Conservation (phyloP, 2,329 filamentous ascomycete genomes). For the Aspergillus sergii region DNA sequence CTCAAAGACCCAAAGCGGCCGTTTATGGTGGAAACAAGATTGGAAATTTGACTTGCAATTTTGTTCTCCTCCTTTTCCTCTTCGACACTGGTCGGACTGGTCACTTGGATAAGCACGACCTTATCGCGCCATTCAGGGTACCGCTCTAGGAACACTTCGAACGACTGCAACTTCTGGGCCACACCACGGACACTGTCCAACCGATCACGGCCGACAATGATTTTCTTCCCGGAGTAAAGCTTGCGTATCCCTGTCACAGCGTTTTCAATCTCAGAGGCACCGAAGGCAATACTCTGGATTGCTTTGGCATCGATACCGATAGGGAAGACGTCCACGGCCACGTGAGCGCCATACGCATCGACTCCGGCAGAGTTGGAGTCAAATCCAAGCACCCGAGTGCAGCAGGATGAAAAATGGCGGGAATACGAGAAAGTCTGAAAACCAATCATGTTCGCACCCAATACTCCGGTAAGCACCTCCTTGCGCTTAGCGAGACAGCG, state of each 20-base stretch:
- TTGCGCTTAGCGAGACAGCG: conserved; percentile 85
- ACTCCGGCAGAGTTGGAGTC: conserved; percentile 83
- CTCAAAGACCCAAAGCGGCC: conserved; percentile 84
- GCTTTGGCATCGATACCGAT: conserved; percentile 90
- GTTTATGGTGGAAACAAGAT: conserved; percentile 89
- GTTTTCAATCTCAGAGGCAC: conserved; percentile 68
- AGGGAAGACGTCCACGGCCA: conserved; percentile 89
- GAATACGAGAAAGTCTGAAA: conserved; percentile 97
- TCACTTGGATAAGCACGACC: conserved; percentile 93
- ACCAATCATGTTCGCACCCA: conserved; percentile 89
- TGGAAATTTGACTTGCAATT: conserved; percentile 84
- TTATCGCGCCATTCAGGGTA: conserved; percentile 91
- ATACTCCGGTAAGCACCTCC: conserved; percentile 83
- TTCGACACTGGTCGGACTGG: conserved; percentile 79
- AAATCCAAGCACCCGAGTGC: conserved; percentile 87
- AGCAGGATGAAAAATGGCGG: conserved; percentile 91
- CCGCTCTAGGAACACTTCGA: conserved; percentile 85
- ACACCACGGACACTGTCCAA: conserved; percentile 91
- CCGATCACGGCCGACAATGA: conserved; percentile 93
- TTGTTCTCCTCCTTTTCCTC: conserved; percentile 80
- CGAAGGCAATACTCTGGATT: conserved; percentile 75
- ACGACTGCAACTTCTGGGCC: conserved; percentile 93
- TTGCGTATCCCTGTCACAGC: conserved; percentile 72
- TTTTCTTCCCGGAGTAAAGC: conserved; percentile 85
- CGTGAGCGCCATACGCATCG: conserved; percentile 83